Evolutionary conservation across 257 asterid genomes (phyloP).

Genomic region (Lavandula angustifolia): DNA sequence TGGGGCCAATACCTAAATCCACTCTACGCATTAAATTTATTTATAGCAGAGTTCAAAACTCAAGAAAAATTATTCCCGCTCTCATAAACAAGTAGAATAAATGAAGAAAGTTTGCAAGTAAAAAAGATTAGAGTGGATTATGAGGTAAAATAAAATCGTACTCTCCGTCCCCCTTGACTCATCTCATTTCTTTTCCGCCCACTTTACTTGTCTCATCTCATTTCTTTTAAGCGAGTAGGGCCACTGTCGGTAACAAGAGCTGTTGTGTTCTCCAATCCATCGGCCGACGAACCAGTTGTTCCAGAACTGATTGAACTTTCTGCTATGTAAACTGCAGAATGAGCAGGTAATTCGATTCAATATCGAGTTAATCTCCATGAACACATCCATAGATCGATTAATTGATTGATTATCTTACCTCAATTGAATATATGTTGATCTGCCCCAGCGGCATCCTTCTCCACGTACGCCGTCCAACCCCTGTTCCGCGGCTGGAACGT

Average conservation of each 20-base stretch:
- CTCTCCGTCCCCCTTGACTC: no score
- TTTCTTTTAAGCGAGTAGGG: slow-evolving; percentile 35
- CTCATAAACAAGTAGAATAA: no score
- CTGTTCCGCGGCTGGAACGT: slow-evolving; percentile 74
- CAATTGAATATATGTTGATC: slow-evolving; percentile 88
- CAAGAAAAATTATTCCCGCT: no score
- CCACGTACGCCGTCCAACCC: slow-evolving; percentile 89
- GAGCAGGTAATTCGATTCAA: slow-evolving; percentile 13
- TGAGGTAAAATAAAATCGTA: no score
- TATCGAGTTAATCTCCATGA: neutral
- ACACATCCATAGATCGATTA: neutral
- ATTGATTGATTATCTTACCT: slow-evolving; percentile 47
- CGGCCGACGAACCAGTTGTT: slow-evolving; percentile 70
- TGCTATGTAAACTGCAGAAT: slow-evolving; percentile 91
- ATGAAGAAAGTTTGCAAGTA: no score
- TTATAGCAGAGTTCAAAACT: no score
- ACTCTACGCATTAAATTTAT: no score
- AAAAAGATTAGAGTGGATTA: no score
- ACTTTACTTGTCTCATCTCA: no score
- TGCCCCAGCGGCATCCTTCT: slow-evolving; percentile 99
- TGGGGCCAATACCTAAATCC: no score
- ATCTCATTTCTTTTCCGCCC: no score
- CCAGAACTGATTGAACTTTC: slow-evolving; percentile 93
- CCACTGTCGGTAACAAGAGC: slow-evolving; percentile 58
- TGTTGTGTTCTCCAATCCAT: slow-evolving; percentile 71